A percentile compares a stretch with the other conserved stretches of the same genome.
These are phyloP conservation scores for Fusarium subglutinans DNA, from an alignment of 2,329 filamentous ascomycete genomes.

Conservation along the genomic window DNA sequence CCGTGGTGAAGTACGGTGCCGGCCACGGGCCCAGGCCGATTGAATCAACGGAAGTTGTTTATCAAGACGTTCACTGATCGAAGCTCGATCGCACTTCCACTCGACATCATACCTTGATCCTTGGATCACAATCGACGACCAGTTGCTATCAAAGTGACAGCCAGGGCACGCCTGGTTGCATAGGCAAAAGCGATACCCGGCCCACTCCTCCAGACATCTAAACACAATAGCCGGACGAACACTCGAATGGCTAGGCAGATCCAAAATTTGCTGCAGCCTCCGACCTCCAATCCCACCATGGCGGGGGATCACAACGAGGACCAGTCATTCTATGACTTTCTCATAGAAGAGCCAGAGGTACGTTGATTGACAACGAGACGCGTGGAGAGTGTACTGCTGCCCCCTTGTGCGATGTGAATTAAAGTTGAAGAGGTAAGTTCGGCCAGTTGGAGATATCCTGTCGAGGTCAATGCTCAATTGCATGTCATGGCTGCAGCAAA, in stretches of 20 bases:
- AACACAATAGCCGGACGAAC: constrained; percentile 23
- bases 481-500: constrained; percentile 5
- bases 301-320: constrained; percentile 36
- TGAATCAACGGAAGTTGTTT: constrained; percentile 24
- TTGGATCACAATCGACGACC: constrained; percentile 7
- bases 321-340: constrained; percentile 44
- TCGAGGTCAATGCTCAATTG: constrained; percentile 20
- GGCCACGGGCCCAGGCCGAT: constrained; percentile 34
- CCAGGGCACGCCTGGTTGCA: constrained; percentile 16
- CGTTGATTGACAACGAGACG: constrained; percentile 9
- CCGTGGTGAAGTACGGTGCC: constrained; percentile 33
- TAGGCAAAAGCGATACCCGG: constrained; percentile 14
- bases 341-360: constrained; percentile 44
- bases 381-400: constrained; percentile 1
- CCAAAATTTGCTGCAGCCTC: constrained; percentile 15
- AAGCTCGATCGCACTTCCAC: constrained; percentile 14
- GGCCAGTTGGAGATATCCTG: constrained; percentile 6
- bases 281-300: constrained; percentile 33
- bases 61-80: constrained; percentile 30
- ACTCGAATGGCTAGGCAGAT: constrained; percentile 3
- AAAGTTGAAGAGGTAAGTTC: constrained; percentile 13
- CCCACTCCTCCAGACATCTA: constrained; percentile 11
- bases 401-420: constrained; percentile 22
- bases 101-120: constrained; percentile 2
- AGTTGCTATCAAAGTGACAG: constrained; percentile 11